Base-by-base conservation (phyloP, 768 basidiomycete species). In the Trametes maxima region DNA sequence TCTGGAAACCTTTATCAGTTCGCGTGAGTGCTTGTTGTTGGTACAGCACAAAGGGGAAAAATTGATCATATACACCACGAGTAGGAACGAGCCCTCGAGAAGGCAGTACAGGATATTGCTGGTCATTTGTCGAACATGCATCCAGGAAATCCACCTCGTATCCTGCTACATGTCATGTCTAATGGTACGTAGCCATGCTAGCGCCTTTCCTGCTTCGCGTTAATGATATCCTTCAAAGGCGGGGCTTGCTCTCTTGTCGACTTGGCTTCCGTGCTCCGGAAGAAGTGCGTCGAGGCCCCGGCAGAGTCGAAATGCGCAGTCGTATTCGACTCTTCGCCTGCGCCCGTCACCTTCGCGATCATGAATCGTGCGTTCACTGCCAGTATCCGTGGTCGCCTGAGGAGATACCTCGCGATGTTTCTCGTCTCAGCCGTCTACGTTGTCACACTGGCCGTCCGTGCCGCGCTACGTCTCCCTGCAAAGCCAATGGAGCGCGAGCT, bases 321-420 rank as follows among this genome's bases (percentile, higher is more conserved):
- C 28, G 54, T 68, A 43, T 43, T 68, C 43, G 67, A 68, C 51
- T 68, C 67, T 0, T 40, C 58, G 1, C 67, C 67, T 1, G 67
- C 63, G 7, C 50, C 39, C 11, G 45, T 16, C 14, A 43, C 22
- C 14, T 36, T 62, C 13, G 1, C 8, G 16, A 42, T 45, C 19
- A 44, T 63, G 22, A 43, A 59, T 16, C 52, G 57, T 13, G 67
- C 67, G 7, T 65, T 66, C 61, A 66, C 67, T 1, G 57, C 49
- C 2, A 28, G 33, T 1, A 59, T 65, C 17, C 56, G 44, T 24
- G 56, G 25, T n/a, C 57, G 25, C 2, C 39, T 60, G 33, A 19
- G 56, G n/a, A 62, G 57, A 16, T 43, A 39, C 24, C 45, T 65
- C 7, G 25, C 49, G 2, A 25, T 14, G 24, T 10, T 57, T 36